phyloP scores from a whole-genome alignment of 306 rosid genomes.

The Hylodesmum podocarpum region DNA sequence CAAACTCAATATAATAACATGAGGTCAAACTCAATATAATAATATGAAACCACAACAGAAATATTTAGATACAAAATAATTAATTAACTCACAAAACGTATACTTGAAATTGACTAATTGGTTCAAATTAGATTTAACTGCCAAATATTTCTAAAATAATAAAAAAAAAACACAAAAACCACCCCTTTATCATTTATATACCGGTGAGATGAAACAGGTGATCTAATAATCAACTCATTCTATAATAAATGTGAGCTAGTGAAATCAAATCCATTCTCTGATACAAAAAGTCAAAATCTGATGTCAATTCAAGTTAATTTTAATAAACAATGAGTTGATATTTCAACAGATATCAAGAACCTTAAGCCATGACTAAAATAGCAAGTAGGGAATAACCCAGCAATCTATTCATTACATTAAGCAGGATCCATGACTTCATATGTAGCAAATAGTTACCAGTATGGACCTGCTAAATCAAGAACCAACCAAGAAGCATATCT shows the following conservation, averaged over 20 bases:
- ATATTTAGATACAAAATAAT: too few relatives aligned
- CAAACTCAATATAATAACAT: conserved; percentile 15
- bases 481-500: conserved; percentile 1
- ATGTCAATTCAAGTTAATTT: background rate
- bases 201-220: background rate
- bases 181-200: background rate
- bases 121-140: too few relatives aligned
- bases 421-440: conserved; percentile 11
- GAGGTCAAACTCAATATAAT: background rate
- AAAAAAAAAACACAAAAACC: too few relatives aligned
- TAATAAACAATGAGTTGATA: background rate
- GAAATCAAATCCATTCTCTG: background rate
- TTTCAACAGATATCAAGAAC: background rate
- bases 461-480: background rate
- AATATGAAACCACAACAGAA: too few relatives aligned
- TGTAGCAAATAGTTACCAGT: background rate
- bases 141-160: too few relatives aligned
- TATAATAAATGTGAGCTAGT: background rate
- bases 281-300: conserved; percentile 4
- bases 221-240: background rate
- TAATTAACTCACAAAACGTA: too few relatives aligned
- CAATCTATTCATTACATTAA: background rate
- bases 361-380: conserved; percentile 4
- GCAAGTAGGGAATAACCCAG: background rate
- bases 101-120: too few relatives aligned